phyloP scores from a whole-genome alignment of 1,284 basidiomycete species.

The Clitocybe nebularis region DNA sequence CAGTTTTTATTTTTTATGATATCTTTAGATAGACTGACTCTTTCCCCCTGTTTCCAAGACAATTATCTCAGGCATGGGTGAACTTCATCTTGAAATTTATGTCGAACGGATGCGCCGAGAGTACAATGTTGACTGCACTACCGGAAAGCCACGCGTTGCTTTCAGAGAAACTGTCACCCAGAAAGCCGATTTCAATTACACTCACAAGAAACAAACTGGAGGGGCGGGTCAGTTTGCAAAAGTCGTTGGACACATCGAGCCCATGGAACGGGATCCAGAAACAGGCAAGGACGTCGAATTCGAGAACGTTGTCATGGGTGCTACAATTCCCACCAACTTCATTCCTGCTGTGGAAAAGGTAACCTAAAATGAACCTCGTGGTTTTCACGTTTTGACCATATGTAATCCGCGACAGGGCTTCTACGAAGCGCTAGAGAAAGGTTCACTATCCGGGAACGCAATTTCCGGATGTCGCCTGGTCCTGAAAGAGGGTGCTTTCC shows the following conservation, averaged over 20 bases:
- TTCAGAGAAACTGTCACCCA: constrained; percentile 94
- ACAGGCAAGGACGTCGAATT: constrained; percentile 87
- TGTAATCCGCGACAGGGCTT: constrained; percentile 65
- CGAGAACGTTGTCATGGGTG: constrained; percentile 88
- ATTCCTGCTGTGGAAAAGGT: constrained; percentile 97
- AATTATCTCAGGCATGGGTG: constrained; percentile 99
- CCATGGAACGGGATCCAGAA: constrained; percentile 73
- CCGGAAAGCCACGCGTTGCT: constrained; percentile 95
- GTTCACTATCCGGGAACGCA: constrained; percentile 84
- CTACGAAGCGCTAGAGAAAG: constrained; percentile 92
- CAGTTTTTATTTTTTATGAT: constrained; percentile 11
- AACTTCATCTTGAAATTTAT: constrained; percentile 98
- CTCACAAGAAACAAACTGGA: constrained; percentile 98
- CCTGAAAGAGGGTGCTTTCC: constrained; percentile 89
- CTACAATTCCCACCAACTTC: constrained; percentile 87
- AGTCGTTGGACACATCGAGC: constrained; percentile 90
- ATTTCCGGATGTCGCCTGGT: constrained; percentile 88
- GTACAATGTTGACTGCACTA: constrained; percentile 92
- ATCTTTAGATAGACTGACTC: not conserved
- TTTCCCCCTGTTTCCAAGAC: constrained; percentile 50
- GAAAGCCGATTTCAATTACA: constrained; percentile 83
- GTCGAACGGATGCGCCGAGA: constrained; percentile 99
- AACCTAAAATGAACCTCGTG: constrained; percentile 12
- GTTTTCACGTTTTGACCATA: not conserved
- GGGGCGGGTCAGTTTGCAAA: constrained; percentile 97